Evolutionary conservation across 768 basidiomycete genomes (phyloP), one percentile per base, ranked within the genome.

Genomic region (Obba rivulosa): DNA sequence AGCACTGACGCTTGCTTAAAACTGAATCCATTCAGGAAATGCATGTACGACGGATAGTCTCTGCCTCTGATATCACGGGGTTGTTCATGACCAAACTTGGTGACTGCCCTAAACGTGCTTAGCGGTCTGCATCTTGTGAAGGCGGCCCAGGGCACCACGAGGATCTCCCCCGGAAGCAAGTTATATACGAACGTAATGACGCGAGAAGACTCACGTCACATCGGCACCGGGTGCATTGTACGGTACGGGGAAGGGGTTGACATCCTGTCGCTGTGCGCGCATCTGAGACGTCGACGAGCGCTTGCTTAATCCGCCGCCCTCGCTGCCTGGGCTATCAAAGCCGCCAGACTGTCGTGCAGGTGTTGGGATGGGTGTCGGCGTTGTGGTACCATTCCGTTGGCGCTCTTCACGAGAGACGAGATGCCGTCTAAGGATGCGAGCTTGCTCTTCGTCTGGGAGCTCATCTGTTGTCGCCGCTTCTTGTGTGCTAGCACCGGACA

Each of bases 151-250:
- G 28, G 13, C 13, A 13, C 28, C 28, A 13, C 28, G 13, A 13
- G 28, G 28, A 31, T 7, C 28, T 13, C 5, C 13, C 5, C 7
- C 28, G 13, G 28, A 31, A 31, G 28, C 28, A 31, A 5, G 13
- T 13, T 13, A 31, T 31, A 7, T 31, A 13, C 5, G n/a, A 37
- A 49, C 34, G 34, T 44, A 55, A 46, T 21, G 31, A 43, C n/a
- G 22, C 34, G 14, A 28, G 25, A 34, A 45, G 38, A 79, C 91
- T 73, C 73, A 93, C 91, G 93, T 96, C 52, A 94, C 81, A 61
- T 96, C 93, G 22, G 87, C 92, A 25, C 93, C 93, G 16, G 79
- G 83, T 3, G 87, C 84, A 66, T 91, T 73, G 62, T 91, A 95
- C 1, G 87, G 87, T 38, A 95, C 84, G n/a, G 90, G 85, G 59